Evolutionary conservation across 164 flowering plant genomes (phyloP).

Genomic region (Dillenia turbinata): DNA sequence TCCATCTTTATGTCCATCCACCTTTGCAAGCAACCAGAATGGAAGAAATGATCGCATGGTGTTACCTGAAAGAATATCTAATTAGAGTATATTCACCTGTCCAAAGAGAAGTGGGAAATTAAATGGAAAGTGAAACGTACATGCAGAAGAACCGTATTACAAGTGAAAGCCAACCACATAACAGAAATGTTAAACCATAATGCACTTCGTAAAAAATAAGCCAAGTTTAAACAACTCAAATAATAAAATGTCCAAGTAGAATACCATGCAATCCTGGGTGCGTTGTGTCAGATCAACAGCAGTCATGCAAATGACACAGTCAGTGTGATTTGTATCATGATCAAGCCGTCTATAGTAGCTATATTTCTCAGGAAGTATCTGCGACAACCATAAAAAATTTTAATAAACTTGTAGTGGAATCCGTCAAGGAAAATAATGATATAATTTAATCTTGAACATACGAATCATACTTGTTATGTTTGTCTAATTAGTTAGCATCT

Average conservation of each 20-base stretch:
- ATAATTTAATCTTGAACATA: no score
- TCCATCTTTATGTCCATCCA: conserved; percentile 99
- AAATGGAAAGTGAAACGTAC: no score
- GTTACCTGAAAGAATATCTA: conserved; percentile 58
- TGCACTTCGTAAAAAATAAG: neutral
- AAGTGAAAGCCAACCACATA: neutral
- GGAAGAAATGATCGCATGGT: conserved; percentile 99
- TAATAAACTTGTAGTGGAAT: neutral
- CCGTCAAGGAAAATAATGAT: no score
- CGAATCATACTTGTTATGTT: no score
- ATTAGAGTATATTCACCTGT: neutral
- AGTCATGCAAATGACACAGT: conserved; percentile 98
- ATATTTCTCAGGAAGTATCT: conserved; percentile 96
- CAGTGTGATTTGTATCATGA: conserved; percentile 49
- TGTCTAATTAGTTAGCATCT: no score
- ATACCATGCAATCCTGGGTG: conserved; percentile 87
- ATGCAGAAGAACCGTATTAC: neutral
- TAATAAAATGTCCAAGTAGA: neutral
- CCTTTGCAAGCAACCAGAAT: conserved; percentile 90
- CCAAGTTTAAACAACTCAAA: neutral
- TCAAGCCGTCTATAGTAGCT: conserved; percentile 73
- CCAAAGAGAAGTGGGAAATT: no score
- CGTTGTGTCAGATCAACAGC: conserved; percentile 68
- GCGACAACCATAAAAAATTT: conserved; percentile 21
- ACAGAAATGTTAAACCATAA: neutral